Evolutionary conservation across 2,329 filamentous ascomycete species (phyloP), one percentile per base, ranked within the genome.

Genomic region (Alternaria ethzedia): DNA sequence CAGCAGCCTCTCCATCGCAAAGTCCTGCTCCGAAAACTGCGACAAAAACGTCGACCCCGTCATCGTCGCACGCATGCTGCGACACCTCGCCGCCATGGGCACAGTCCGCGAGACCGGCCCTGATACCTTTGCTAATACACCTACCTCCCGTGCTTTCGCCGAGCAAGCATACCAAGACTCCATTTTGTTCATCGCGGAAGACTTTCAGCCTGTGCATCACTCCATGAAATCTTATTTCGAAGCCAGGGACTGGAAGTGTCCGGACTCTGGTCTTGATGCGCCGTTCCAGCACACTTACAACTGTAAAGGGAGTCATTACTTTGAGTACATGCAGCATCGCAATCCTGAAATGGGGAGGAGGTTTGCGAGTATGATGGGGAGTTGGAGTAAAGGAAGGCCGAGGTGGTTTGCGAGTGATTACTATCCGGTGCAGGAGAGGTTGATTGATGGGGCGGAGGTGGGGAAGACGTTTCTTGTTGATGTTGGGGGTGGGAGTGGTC

Each of bases 321-420:
- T 73, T 32, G 71, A 74, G 58, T 72, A 73, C 54, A 72, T 74
- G 36, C 61, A 70, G 21, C 63, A 63, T 2, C 61, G 65, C 3
- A 63, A 55, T 9, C 70, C 61, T 2, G 70, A 73, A n/a, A 69
- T 72, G 66, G 73, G 73, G 2, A 54, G 68, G 7, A 43, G 71
- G 5, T 75, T 75, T 49, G 73, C 68, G 8, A 72, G 70, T 30
- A 75, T 75, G 73, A 75, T 75, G 70, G 67, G 69, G 23, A 56
- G 65, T 13, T 75, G 70, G 71, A 75, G 71, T 54, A 67, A 67
- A 23, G 73, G 73, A 0, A 62, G 72, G 10, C 72, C 70, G 44
- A 28, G 70, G 8, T 75, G 71, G 72, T 74, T 74, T 32, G 54
- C 61, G 8, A 17, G 54, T 4, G 70, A 63, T 2, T 74, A 70